Evolutionary conservation across 2,329 filamentous ascomycete genomes (phyloP).

Genomic region (Coniella vitis): DNA sequence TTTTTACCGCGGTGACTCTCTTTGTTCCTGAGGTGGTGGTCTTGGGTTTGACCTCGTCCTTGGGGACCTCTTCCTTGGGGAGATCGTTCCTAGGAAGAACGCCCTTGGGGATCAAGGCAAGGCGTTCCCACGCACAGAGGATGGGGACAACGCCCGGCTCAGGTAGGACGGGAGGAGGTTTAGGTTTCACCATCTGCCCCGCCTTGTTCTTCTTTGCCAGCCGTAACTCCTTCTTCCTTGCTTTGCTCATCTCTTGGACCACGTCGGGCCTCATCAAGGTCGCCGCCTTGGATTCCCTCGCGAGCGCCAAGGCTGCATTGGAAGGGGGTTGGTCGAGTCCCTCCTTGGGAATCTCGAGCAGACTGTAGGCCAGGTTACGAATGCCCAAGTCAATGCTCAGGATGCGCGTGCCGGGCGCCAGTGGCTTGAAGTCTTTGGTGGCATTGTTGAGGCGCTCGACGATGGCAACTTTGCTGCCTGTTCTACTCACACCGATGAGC

Average conservation of each 20-base stretch:
- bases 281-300: no score
- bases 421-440: slow-evolving; percentile 19
- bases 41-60: not conserved
- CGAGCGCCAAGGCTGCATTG: no score
- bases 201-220: not conserved
- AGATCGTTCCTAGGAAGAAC: slow-evolving; percentile 1
- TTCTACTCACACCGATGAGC: slow-evolving; percentile 11
- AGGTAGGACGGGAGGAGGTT: no score
- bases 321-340: no score
- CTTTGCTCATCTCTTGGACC: not conserved
- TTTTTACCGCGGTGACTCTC: not conserved
- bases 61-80: no score
- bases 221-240: not conserved
- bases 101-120: slow-evolving; percentile 17
- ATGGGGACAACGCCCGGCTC: not conserved
- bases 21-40: not conserved
- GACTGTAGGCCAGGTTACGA: slow-evolving; percentile 69
- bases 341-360: slow-evolving; percentile 32
- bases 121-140: slow-evolving; percentile 21
- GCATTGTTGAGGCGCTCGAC: slow-evolving; percentile 40
- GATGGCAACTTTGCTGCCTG: slow-evolving; percentile 52
- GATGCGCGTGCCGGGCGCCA: slow-evolving; percentile 39
- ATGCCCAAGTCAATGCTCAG: slow-evolving; percentile 83
- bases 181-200: no score
- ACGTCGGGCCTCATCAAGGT: no score